Evolutionary conservation across 306 rosid genomes (phyloP), one percentile per base, ranked within the genome.

Genomic region (Quercus ilex): DNA sequence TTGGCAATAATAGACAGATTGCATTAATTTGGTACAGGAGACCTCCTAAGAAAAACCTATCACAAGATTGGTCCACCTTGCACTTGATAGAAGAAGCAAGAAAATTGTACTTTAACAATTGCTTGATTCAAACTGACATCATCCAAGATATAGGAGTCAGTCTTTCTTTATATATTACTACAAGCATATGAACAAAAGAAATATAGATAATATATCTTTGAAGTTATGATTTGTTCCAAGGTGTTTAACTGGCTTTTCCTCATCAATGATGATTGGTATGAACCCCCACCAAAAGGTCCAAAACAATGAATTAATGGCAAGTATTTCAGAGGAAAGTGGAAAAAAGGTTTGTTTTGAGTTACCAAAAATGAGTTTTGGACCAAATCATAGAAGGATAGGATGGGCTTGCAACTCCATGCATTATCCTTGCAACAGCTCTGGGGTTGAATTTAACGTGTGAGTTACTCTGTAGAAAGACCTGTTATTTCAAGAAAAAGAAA

Each of bases 361-460:
- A 95, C 99, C 98, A 95, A 88, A 95, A 92, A 83, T 95, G 96
- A 81, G 99, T 91, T 86, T 77, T 91, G 72, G 88, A 89, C 99
- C 99, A 95, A 64, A 73, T 63, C 79, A 93, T 55, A 59, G 97
- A 89, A 77, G 99, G 87, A 84, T 95, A 95, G 46, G 98, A 87
- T 59, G 98, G 99, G 90, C 99, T 95, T 75, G 89, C 92, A 85
- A 95, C 86, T 82, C 97, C 99, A 68, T 94, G 99, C 97, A 92
- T 90, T 81, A 94, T 85, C 86, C 97, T 95, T 46, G 99, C 97
- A 81, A 89, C 64, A 33, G 99, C 97, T 90, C 99, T 88, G 73
- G 99, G 98, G 71, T 97, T 92, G 87, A 90, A 90, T 81, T 88
- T 88, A 55, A 87, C 92, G 74, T 91, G 97, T 56, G 96, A 89